Evolutionary conservation across 257 asterid species (phyloP).

Genomic region (Solanum chmielewskii): DNA sequence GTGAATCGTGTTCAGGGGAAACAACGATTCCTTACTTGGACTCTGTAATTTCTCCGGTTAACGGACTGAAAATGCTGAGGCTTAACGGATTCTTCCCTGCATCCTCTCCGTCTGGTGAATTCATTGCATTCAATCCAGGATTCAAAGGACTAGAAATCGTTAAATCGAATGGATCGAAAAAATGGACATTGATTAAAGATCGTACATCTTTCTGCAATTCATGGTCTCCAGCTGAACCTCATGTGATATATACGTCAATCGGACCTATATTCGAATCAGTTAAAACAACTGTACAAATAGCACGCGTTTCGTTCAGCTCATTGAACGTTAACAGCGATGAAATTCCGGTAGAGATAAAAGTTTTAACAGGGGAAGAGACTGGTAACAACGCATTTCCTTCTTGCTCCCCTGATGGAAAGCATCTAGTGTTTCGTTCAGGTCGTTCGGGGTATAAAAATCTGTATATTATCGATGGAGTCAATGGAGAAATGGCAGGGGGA

Average conservation of each 20-base stretch:
- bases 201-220: conserved; percentile 44
- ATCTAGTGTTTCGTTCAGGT: conserved; percentile 63
- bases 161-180: conserved; percentile 55
- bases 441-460: conserved; percentile 72
- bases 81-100: conserved; percentile 61
- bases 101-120: conserved; percentile 50
- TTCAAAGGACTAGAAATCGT: conserved; percentile 40
- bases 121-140: conserved; percentile 34
- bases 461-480: conserved; percentile 43
- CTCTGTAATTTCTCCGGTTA: conserved; percentile 31
- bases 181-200: conserved; percentile 45
- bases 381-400: conserved; percentile 85
- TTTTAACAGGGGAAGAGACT: conserved; percentile 50
- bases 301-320: conserved; percentile 53
- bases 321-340: conserved; percentile 3
- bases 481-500: conserved; percentile 52
- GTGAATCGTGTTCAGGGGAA: conserved; percentile 31
- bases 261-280: conserved; percentile 60
- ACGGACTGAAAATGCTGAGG: conserved; percentile 41
- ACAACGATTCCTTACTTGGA: conserved; percentile 41
- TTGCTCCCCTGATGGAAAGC: conserved; percentile 70
- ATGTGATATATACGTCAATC: conserved; percentile 52
- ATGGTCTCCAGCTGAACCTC: conserved; percentile 59
- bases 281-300: conserved; percentile 44
- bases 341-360: conserved; percentile 33